phyloP scores from a whole-genome alignment of 2,329 filamentous ascomycete species.

The Aspergillus felis region DNA sequence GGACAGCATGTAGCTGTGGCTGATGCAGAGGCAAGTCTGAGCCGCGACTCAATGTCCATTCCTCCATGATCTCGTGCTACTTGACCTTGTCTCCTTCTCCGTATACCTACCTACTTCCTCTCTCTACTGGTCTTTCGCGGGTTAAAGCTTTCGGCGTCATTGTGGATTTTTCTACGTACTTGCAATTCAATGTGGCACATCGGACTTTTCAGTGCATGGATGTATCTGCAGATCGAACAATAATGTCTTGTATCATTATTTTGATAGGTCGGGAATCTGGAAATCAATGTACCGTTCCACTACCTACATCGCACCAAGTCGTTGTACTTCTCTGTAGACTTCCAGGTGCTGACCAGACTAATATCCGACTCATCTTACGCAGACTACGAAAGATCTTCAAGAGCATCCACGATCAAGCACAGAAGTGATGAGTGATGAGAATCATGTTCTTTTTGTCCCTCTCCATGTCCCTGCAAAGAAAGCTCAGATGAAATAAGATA shows the following conservation, averaged over 20 bases:
- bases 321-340: background rate
- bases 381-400: background rate
- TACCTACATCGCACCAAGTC: background rate
- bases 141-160: background rate
- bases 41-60: conserved; percentile 7
- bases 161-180: background rate
- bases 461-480: conserved; percentile 10
- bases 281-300: background rate
- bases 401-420: background rate
- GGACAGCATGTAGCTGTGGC: background rate
- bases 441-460: background rate
- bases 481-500: conserved; percentile 4
- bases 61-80: conserved; percentile 4
- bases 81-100: background rate
- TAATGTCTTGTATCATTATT: background rate
- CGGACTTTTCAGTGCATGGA: background rate
- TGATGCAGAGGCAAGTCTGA: conserved; percentile 1
- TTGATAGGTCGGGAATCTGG: background rate
- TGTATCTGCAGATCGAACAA: background rate
- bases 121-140: background rate
- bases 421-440: background rate
- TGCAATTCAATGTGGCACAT: background rate
- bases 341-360: too few species aligned
- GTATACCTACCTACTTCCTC: background rate
- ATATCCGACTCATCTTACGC: background rate